phyloP scores from a whole-genome alignment of 2,329 filamentous ascomycete genomes.

The Epichloe elymi region DNA sequence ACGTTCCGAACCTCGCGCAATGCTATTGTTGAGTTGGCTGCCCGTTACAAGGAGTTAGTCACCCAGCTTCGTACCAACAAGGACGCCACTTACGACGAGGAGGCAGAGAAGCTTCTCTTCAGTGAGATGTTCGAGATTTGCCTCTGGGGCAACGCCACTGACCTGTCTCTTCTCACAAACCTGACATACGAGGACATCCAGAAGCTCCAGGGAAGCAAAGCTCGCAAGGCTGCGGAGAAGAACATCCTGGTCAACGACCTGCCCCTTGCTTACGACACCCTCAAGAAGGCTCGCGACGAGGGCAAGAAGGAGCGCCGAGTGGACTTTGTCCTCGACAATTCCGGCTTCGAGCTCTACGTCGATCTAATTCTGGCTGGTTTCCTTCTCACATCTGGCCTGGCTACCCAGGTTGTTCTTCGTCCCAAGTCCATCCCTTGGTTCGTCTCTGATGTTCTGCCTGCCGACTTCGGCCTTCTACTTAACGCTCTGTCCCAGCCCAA shows the following conservation, averaged over 20 bases:
- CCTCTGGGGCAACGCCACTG: constrained; percentile 93
- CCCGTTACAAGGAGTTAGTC: constrained; percentile 64
- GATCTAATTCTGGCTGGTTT: constrained; percentile 89
- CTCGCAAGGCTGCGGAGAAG: constrained; percentile 73
- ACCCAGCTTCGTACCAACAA: constrained; percentile 46
- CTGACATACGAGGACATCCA: constrained; percentile 93
- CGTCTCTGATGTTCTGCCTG: constrained; percentile 83
- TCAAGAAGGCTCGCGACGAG: constrained; percentile 51
- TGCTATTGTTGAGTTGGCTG: constrained; percentile 69
- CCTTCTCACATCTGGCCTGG: constrained; percentile 69
- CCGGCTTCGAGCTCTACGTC: constrained; percentile 93
- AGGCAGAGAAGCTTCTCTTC: constrained; percentile 69
- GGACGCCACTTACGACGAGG: constrained; percentile 40
- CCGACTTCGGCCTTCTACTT: constrained; percentile 74
- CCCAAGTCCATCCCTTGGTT: constrained; percentile 98
- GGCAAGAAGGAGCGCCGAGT: constrained; percentile 60
- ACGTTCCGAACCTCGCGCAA: constrained; percentile 87
- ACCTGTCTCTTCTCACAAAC: constrained; percentile 79
- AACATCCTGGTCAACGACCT: constrained; percentile 90
- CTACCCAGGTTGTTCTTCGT: constrained; percentile 76
- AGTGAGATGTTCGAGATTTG: constrained; percentile 92
- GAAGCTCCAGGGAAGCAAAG: constrained; percentile 81
- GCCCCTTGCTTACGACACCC: constrained; percentile 52
- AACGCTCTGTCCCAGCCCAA: constrained; percentile 66
- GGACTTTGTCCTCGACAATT: constrained; percentile 93